phyloP scores from a whole-genome alignment of 176 grass and related monocot species.

The Musa schizocarpa region DNA sequence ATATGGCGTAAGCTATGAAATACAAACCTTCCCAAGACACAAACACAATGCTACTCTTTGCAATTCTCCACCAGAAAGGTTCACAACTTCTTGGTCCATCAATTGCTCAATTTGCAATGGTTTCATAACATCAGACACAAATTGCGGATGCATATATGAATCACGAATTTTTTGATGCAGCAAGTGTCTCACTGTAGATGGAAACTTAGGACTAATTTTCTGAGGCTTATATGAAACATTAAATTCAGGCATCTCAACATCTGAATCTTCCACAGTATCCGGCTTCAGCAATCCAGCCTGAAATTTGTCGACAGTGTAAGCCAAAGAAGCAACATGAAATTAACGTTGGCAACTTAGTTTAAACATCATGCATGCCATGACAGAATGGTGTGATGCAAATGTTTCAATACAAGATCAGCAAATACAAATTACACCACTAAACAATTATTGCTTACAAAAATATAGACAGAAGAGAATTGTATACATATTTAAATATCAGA shows the following conservation, averaged over 20 bases:
- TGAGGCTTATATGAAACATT: conserved; percentile 96
- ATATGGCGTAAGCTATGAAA: neutral
- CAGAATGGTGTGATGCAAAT: too few relatives aligned
- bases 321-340: neutral
- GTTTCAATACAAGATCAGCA: too few relatives aligned
- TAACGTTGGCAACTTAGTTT: too few relatives aligned
- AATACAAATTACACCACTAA: too few relatives aligned
- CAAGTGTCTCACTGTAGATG: conserved; percentile 63
- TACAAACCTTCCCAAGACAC: conserved; percentile 85
- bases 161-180: conserved; percentile 77
- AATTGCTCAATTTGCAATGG: conserved; percentile 91
- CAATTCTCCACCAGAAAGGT: conserved; percentile 96
- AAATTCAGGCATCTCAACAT: conserved; percentile 90
- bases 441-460: too few relatives aligned
- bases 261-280: conserved; percentile 56
- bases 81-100: conserved; percentile 83
- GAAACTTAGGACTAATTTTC: conserved; percentile 78
- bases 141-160: conserved; percentile 88
- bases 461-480: too few relatives aligned
- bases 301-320: neutral
- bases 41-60: conserved; percentile 91
- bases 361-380: too few relatives aligned
- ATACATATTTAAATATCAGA: too few relatives aligned
- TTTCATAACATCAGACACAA: conserved; percentile 91
- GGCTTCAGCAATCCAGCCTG: conserved; percentile 75